phyloP scores from a whole-genome alignment of 345 rosid genomes.

The Eucalyptus cloeziana region DNA sequence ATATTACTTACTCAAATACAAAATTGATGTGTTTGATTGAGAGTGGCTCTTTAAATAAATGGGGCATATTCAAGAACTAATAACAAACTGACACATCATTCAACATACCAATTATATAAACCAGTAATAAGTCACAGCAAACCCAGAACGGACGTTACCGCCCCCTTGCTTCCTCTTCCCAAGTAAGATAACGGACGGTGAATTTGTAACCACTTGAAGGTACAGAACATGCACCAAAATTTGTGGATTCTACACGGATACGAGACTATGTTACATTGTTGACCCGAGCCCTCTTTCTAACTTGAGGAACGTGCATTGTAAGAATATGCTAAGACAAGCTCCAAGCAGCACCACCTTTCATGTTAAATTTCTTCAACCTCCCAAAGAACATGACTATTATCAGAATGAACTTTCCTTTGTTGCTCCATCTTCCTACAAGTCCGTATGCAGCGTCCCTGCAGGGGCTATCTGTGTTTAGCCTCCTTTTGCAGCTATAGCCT shows the following conservation, averaged over 20 bases:
- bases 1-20: background rate
- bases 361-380: conserved; percentile 30
- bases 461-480: background rate
- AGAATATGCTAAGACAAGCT: background rate
- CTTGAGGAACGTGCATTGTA: background rate
- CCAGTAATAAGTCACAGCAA: background rate
- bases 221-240: background rate
- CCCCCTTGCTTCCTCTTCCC: background rate
- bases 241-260: background rate
- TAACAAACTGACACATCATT: background rate
- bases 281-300: background rate
- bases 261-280: background rate
- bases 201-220: background rate
- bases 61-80: background rate
- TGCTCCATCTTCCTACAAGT: conserved; percentile 49
- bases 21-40: background rate
- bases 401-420: conserved; percentile 24
- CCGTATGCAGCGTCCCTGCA: conserved; percentile 34
- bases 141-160: background rate
- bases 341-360: conserved; percentile 39
- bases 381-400: conserved; percentile 51
- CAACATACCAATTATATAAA: background rate
- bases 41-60: background rate
- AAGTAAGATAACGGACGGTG: background rate
- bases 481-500: conserved; percentile 46